Base-by-base conservation (phyloP, 495 filamentous ascomycete species). In the Talaromyces stipitatus region DNA sequence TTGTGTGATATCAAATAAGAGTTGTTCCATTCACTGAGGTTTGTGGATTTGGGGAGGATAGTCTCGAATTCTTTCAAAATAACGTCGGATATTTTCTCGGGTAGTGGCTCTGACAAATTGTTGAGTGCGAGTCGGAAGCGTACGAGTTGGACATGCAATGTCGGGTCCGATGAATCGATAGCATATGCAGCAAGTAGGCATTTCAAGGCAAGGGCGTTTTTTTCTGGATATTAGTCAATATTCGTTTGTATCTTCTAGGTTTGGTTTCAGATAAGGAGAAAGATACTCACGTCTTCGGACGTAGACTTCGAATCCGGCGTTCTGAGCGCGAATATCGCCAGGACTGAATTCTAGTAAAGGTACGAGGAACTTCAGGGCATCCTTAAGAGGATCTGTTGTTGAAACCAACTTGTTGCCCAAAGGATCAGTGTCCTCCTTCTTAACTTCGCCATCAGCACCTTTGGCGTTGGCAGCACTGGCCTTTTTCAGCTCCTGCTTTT, bases 341-440 rank as follows among this genome's bases (percentile, higher is more conserved):
- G 90, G 84, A 65, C 80, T 89, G 66, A 85, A 84, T 66, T 96
- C 85, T 50, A 97, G 79, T 46, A 97, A 66, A 1, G 87, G 89
- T 7, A 69, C 75, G 54, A 99, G 66, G 69, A 92, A 97, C 70
- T 95, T 97, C 74, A 88, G 86, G 1, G 89, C 89, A 61, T 91
- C 91, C 54, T 85, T 82, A 23, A 99, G 72, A 2, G 94, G 92
- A 47, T 92, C 86, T 48, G 85, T 78, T 0, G 91, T 95, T 60
- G 87, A 78, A 23, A 86, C 82, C 30, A 97, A 78, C 63, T 86
- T 86, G 55, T 80, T 74, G 45, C 94, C 94, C 27, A 87, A 75
- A 29, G 95, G 92, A 69, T 99, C 94, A 26, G 85, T 77, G 57
- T 99, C 94, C 69, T 89, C 91, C 76, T 95, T 83, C 72, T 87